Base-by-base conservation (phyloP, 495 filamentous ascomycete species). In the Penicillium soppii region DNA sequence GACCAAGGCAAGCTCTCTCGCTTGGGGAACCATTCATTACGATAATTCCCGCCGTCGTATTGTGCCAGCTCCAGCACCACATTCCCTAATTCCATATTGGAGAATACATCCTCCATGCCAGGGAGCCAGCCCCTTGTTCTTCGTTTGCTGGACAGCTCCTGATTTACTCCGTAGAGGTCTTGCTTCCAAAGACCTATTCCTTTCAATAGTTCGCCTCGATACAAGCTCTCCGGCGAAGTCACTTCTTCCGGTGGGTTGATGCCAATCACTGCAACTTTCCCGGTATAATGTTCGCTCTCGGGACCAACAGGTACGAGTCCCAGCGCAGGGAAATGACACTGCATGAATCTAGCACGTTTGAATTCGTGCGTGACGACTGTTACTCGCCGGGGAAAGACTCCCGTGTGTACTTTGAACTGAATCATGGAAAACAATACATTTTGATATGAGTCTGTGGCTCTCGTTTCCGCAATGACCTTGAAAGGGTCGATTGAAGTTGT, bases 351-450 rank as follows among this genome's bases (percentile, higher is more conserved):
- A 1, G 60, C 55, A 29, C 78, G 71, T 58, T 95, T 95, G 68
- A 94, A 95, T 15, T 68, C 82, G 56, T 92, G 88, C 40, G 83
- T 87, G 38, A 95, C 76, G 12, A 95, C 75, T 10, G 82, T 90
- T 2, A 94, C 63, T 22, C 45, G 56, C n/a, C 38, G 33, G 8
- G 70, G 73, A 43, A 71, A 73, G 2, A 37, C 12, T 0, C 74
- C 69, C 1, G 69, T 71, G 19, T 71, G 58, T 16, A 52, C 26
- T 58, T 75, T 78, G 63, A 90, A 92, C 17, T 67, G 65, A 5
- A 84, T 52, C 7, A 91, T 57, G 3, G 86, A 86, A 56, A 91
- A 89, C 16, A 92, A 63, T 10, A 92, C 68, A 55, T 94, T 95
- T 50, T 86, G 81, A 59, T 88, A 90, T 4, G 86, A 91, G 56